Evolutionary conservation across 2,329 filamentous ascomycete genomes (phyloP).

Genomic region (Hypoxylon sp.): DNA sequence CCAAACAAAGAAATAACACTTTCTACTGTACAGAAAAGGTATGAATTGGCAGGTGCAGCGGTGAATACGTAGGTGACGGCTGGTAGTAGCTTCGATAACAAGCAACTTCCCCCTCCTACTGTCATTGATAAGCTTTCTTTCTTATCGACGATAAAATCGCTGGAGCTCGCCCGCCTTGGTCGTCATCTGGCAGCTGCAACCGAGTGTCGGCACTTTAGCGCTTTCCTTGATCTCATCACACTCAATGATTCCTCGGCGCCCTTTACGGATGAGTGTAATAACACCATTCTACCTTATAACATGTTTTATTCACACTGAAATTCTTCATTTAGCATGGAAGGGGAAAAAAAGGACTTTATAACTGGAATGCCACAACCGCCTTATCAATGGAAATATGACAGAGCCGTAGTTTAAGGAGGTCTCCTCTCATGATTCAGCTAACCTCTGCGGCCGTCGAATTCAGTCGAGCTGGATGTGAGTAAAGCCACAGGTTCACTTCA

Average conservation of each 20-base stretch:
- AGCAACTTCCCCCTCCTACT: slow-evolving; percentile 31
- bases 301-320: too few relatives aligned
- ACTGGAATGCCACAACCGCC: background rate
- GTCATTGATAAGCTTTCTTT: slow-evolving; percentile 22
- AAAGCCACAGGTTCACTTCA: background rate
- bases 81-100: slow-evolving; percentile 21
- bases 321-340: background rate
- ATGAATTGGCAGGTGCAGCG: slow-evolving; percentile 7
- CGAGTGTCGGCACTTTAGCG: slow-evolving; percentile 10
- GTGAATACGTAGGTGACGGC: slow-evolving; percentile 9
- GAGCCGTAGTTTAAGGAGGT: background rate
- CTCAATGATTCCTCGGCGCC: background rate
- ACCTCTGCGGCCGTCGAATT: background rate
- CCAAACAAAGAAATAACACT: slow-evolving; percentile 23
- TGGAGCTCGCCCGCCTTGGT: background rate
- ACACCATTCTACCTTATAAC: background rate
- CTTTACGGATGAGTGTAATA: background rate
- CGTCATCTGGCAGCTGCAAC: slow-evolving; percentile 25
- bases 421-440: background rate
- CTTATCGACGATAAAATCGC: slow-evolving; percentile 36
- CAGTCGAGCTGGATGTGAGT: background rate
- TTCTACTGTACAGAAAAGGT: slow-evolving; percentile 10
- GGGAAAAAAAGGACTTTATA: background rate
- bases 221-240: background rate
- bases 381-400: background rate